Evolutionary conservation across 202 grass and related monocot species (phyloP).

Genomic region (Schoenoplectus triqueter): DNA sequence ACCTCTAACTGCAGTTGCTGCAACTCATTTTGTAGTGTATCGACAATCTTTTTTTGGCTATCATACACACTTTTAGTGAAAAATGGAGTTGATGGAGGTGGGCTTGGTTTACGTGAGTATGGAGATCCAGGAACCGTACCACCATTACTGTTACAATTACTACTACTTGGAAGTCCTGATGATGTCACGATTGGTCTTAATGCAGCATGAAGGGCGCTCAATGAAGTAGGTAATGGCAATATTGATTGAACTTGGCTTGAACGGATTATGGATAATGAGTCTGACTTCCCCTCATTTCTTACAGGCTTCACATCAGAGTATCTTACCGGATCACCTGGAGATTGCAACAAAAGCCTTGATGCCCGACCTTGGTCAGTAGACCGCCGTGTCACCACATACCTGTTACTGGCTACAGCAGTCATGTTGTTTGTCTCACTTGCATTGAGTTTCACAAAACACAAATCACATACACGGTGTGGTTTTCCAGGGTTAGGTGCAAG

Average conservation of each 20-base stretch:
- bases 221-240: slow-evolving; percentile 44
- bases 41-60: slow-evolving; percentile 61
- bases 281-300: slow-evolving; percentile 70
- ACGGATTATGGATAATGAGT: slow-evolving; percentile 53
- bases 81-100: slow-evolving; percentile 46
- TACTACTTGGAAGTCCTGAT: slow-evolving; percentile 24
- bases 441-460: slow-evolving; percentile 85
- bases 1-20: slow-evolving; percentile 73
- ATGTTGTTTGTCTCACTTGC: slow-evolving; percentile 51
- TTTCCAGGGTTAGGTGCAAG: slow-evolving; percentile 87
- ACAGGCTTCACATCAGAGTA: slow-evolving; percentile 49
- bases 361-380: slow-evolving; percentile 74
- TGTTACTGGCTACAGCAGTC: slow-evolving; percentile 36
- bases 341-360: slow-evolving; percentile 63
- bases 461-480: slow-evolving; percentile 91
- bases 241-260: slow-evolving; percentile 67
- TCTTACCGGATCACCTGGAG: slow-evolving; percentile 54
- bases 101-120: slow-evolving; percentile 51
- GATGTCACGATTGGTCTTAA: slow-evolving; percentile 65
- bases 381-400: slow-evolving; percentile 63
- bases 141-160: slow-evolving; percentile 37
- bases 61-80: slow-evolving; percentile 55
- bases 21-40: slow-evolving; percentile 67
- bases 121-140: slow-evolving; percentile 43
- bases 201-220: slow-evolving; percentile 49